Conservation (phyloP, 208 protist species). For the Acanthamoeba divionensis region DNA sequence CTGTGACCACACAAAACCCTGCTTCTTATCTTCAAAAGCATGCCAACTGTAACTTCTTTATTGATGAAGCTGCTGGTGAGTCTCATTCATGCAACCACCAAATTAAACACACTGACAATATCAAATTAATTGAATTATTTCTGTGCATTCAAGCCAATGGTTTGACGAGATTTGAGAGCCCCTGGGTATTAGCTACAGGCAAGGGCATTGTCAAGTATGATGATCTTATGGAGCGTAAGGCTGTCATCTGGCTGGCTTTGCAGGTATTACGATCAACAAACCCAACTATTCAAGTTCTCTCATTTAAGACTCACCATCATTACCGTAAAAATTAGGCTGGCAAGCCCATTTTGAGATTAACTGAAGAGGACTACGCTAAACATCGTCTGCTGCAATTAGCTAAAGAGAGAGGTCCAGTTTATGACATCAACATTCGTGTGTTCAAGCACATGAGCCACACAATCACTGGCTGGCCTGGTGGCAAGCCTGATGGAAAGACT, state of each 20-base stretch:
- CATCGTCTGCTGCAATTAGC: slow-evolving; percentile 55
- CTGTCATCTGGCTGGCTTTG: slow-evolving; percentile 65
- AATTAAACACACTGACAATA: too few species aligned
- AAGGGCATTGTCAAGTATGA: slow-evolving; percentile 32
- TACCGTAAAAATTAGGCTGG: not conserved
- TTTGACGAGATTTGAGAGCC: slow-evolving; percentile 32
- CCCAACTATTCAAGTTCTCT: too few species aligned
- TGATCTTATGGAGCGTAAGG: slow-evolving; percentile 60
- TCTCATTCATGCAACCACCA: too few species aligned
- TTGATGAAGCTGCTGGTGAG: slow-evolving; percentile 66
- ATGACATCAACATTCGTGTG: slow-evolving; percentile 63
- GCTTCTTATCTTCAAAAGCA: slow-evolving; percentile 67
- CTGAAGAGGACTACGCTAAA: slow-evolving; percentile 63
- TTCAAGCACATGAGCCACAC: slow-evolving; percentile 56
- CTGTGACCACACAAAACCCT: slow-evolving; percentile 21
- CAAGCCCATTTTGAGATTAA: slow-evolving; percentile 72
- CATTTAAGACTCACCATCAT: too few species aligned
- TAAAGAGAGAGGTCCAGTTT: slow-evolving; percentile 55
- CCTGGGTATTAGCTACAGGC: slow-evolving; percentile 60
- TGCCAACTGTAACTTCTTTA: slow-evolving; percentile 44
- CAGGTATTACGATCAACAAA: too few species aligned
- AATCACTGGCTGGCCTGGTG: slow-evolving; percentile 63
- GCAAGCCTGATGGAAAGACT: not conserved
- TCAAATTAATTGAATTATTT: too few species aligned
- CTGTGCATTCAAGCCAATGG: not conserved